Evolutionary conservation across 768 basidiomycete species (phyloP).

Genomic region (Mycena rebaudengoi): DNA sequence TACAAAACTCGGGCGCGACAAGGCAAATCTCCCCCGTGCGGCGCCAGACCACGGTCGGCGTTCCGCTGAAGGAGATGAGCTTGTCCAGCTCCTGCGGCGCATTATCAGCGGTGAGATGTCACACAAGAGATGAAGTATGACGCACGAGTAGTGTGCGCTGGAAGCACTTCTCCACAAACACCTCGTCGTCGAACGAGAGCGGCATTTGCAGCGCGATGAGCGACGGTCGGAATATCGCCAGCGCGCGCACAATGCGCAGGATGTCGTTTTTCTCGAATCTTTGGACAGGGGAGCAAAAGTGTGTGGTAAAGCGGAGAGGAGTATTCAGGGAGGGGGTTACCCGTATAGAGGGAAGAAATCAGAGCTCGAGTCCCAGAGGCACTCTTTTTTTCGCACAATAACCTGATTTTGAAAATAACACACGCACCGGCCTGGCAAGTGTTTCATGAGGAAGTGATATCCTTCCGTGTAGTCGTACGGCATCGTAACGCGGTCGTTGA

Average conservation of each 20-base stretch:
- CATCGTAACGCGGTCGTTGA: conserved; percentile 72
- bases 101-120: conserved; percentile 23
- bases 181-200: conserved; percentile 92
- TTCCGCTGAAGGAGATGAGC: conserved; percentile 95
- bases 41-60: conserved; percentile 97
- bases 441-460: conserved; percentile 96
- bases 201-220: conserved; percentile 99
- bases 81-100: conserved; percentile 87
- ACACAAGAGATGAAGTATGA: conserved; percentile 21
- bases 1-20: conserved; percentile 95
- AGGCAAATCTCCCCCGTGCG: conserved; percentile 98
- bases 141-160: conserved; percentile 89
- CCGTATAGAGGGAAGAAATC: conserved; percentile 41
- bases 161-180: conserved; percentile 96
- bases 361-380: conserved; percentile 53
- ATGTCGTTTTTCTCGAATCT: conserved; percentile 98
- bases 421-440: conserved; percentile 83
- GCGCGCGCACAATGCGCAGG: conserved; percentile 89
- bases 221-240: conserved; percentile 96
- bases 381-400: conserved; percentile 47
- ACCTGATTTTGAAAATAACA: conserved; percentile 42
- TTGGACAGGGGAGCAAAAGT: conserved; percentile 23
- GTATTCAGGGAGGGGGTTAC: conserved; percentile 18
- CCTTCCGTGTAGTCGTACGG: conserved; percentile 97
- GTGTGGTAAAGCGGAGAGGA: conserved; percentile 17